Evolutionary conservation across 2,329 filamentous ascomycete genomes (phyloP), one percentile per base, ranked within the genome.

Genomic region (Acephala macrosclerotiorum): DNA sequence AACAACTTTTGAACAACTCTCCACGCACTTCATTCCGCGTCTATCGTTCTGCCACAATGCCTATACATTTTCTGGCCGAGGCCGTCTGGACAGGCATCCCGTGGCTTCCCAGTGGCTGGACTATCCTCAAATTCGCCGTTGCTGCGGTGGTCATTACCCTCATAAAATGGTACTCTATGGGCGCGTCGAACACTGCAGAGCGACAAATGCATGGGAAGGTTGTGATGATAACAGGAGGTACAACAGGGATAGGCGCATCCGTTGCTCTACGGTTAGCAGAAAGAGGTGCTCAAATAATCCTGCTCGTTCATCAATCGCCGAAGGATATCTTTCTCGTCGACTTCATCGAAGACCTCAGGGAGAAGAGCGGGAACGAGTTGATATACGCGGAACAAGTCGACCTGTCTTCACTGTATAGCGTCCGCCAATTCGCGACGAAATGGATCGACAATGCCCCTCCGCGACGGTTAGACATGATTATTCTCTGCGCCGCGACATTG

Each of bases 361-460:
- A 85, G 33, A 83, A 85, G 61, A 93, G 93, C 8, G 85, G 87
- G 36, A 98, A 98, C 80, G 84, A 94, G 65, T 84, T 99, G 75
- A 93, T 99, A 72, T 98, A 97, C 74, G 94, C 96, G 66, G 96
- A 99, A 79, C 92, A 97, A 79, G 93, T 97, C 73, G 94, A 99
- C 76, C 87, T 99, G 33, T 82, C 90, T 14, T 95, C 91, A 18
- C 83, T 99, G n/a, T 89, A 97, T 77, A 96, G 92, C 77, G 90
- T 99, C 73, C 91, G 96, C 45, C 85, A 90, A 68, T 99, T 99
- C 77, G 96, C 96, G 14, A 99, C 96, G 0, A 95, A 93, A 81
- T 99, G 96, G 95, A 93, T 99, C 71, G 95, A 99, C 78, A 98
- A 97, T 78, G 87, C 92, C 25, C 95, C 96, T 2, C 93, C 94